Conservation (phyloP, 1,284 basidiomycete species). For the Ganoderma lingzhi region DNA sequence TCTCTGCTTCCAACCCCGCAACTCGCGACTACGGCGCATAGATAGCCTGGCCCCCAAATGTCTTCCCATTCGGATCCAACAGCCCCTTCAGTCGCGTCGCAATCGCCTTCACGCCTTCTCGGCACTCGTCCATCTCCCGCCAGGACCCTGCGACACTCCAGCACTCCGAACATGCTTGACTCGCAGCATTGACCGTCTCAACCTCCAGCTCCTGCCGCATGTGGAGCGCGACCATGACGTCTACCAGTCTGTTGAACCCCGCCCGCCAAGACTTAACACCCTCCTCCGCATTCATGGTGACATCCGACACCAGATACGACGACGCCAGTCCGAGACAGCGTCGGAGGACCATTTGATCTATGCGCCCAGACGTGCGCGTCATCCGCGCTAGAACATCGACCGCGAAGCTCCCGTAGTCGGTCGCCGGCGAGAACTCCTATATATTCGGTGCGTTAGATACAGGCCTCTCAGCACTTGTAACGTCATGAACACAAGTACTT, state of each 20-base stretch:
- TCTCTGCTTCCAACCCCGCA: background rate
- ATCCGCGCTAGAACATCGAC: conserved; percentile 60
- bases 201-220: conserved; percentile 68
- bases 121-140: conserved; percentile 67
- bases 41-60: conserved; percentile 68
- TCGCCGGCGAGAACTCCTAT: conserved; percentile 41
- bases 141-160: conserved; percentile 77
- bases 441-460: background rate
- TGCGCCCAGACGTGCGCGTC: conserved; percentile 51
- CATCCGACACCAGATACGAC: conserved; percentile 78
- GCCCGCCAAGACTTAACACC: conserved; percentile 68
- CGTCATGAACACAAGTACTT: background rate
- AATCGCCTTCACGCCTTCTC: conserved; percentile 63
- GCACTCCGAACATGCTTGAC: conserved; percentile 82
- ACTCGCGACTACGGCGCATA: conserved; percentile 58
- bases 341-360: conserved; percentile 72
- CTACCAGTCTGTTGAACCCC: conserved; percentile 73
- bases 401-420: conserved; percentile 69
- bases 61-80: conserved; percentile 71
- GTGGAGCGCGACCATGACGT: conserved; percentile 75
- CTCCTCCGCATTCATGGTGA: conserved; percentile 63
- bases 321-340: conserved; percentile 73
- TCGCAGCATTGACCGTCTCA: conserved; percentile 75
- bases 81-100: conserved; percentile 69
- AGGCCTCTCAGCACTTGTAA: background rate